Evolutionary conservation across 768 basidiomycete genomes (phyloP), one percentile per base, ranked within the genome.

Genomic region (Lepiota venenata): DNA sequence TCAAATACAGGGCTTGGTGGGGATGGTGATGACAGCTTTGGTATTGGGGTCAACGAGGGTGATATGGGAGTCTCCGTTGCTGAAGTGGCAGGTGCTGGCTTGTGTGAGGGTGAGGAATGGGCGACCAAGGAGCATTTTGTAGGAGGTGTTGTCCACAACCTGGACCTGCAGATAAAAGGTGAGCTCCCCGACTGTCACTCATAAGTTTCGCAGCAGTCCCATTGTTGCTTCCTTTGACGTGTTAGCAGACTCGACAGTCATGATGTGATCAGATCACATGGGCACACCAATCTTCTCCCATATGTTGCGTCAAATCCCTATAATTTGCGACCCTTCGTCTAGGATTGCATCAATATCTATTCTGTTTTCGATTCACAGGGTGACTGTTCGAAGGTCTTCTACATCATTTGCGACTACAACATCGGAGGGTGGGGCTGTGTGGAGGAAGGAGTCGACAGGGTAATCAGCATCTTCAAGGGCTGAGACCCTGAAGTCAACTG

Each of bases 131-230:
- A 65, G 58, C 12, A 66, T 21, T n/a, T 66, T 52, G 21, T 64
- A 66, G 0, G 60, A 51, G 4, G 56, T 60, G 16, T 59, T 46
- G 15, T 64, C 47, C n/a, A 63, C 41, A 2, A 64, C 60, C 16
- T 66, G 63, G 2, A 57, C 58, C 29, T 66, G 64, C 0, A 66
- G 35, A 18, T 59, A 61, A 20, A 66, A 60, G 10, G 40, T 39
- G 4, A 42, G 44, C 3, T 52, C 47, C 3, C 62, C 62, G 4
- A 65, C 50, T 11, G 39, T 27, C 6, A 61, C 45, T 22, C 41
- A 39, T 6, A 65, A 40, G 18, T 64, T 52, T 5, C 39, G 56
- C 5, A 63, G 22, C 4, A 63, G 52, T 0, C 62, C 62, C 10
- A 60, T 56, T 0, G 62, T 61, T 0, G 36, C 20, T 16, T 59